These are phyloP conservation scores for Linum tenue DNA, from an alignment of 345 rosid genomes.

Conservation along the genomic window DNA sequence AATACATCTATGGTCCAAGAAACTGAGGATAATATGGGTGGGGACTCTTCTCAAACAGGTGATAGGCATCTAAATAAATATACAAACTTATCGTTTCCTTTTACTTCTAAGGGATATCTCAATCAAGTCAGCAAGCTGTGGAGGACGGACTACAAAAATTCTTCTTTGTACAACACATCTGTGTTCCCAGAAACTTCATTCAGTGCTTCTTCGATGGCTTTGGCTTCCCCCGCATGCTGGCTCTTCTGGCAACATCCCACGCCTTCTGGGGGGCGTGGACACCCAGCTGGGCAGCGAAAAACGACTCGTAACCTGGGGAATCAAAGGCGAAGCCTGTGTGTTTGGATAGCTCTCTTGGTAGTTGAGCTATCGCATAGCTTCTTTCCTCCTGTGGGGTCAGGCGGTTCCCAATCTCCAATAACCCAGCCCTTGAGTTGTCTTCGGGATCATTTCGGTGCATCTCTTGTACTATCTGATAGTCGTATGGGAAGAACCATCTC, in stretches of 20 bases:
- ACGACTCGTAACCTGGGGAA: slow-evolving; percentile 97
- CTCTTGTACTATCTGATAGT: slow-evolving; percentile 93
- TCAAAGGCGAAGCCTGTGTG: slow-evolving; percentile 97
- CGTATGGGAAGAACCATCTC: slow-evolving; percentile 93
- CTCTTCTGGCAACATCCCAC: slow-evolving; percentile 98
- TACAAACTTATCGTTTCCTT: too few species aligned
- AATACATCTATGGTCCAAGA: too few species aligned
- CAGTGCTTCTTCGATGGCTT: slow-evolving; percentile 33
- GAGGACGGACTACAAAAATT: too few species aligned
- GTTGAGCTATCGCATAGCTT: slow-evolving; percentile 71
- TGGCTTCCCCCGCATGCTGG: slow-evolving; percentile 57
- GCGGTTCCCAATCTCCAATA: slow-evolving; percentile 41
- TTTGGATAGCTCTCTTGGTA: slow-evolving; percentile 78
- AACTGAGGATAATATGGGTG: too few species aligned
- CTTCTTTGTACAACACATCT: too few species aligned
- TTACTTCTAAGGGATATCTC: too few species aligned
- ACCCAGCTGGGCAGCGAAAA: slow-evolving; percentile 88
- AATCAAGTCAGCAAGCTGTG: too few species aligned
- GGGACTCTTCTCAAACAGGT: too few species aligned
- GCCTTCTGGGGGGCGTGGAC: slow-evolving; percentile 80
- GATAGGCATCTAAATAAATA: too few species aligned
- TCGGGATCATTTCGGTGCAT: slow-evolving; percentile 67
- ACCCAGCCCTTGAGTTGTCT: slow-evolving; percentile 31
- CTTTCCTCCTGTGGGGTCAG: slow-evolving; percentile 74
- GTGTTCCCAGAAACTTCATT: background rate